Percentiles rank a stretch among this genome's conserved stretches.
phyloP scores from a whole-genome alignment of 129 eudicot species.

The Chrysanthemum lavandulifolium region DNA sequence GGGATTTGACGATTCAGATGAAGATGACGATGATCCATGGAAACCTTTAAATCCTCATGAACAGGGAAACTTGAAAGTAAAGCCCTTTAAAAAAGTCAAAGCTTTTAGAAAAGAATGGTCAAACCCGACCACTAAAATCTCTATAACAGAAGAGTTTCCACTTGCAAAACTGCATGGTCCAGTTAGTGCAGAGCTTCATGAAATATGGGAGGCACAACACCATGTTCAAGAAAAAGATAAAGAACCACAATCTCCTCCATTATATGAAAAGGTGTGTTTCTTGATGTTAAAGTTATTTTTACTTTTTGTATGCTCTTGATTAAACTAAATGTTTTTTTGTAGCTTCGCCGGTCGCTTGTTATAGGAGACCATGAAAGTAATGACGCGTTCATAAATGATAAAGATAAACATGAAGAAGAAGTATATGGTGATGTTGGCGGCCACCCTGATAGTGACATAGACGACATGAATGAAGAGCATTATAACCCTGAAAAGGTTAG shows the following conservation, averaged over 20 bases:
- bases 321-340: conserved; percentile 33
- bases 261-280: conserved; percentile 74
- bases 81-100: conserved; percentile 79
- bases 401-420: conserved; percentile 43
- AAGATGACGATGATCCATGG: conserved; percentile 81
- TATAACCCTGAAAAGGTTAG: conserved; percentile 47
- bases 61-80: conserved; percentile 78
- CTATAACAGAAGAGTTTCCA: conserved; percentile 61
- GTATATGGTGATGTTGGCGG: conserved; percentile 48
- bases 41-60: conserved; percentile 96
- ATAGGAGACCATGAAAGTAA: conserved; percentile 36
- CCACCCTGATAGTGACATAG: conserved; percentile 55
- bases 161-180: conserved; percentile 77
- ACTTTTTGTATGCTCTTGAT: conserved; percentile 6
- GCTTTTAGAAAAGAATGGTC: conserved; percentile 33
- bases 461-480: conserved; percentile 62
- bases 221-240: conserved; percentile 31
- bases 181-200: conserved; percentile 54
- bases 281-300: conserved; percentile 7
- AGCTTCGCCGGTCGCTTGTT: conserved; percentile 89
- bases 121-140: conserved; percentile 33
- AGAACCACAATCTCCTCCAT: conserved; percentile 48
- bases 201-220: conserved; percentile 65
- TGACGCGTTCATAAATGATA: conserved; percentile 27
- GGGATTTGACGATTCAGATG: conserved; percentile 49